These are phyloP conservation scores for Podaxis sp. DNA, from an alignment of 768 basidiomycete genomes.

Conservation along the genomic window DNA sequence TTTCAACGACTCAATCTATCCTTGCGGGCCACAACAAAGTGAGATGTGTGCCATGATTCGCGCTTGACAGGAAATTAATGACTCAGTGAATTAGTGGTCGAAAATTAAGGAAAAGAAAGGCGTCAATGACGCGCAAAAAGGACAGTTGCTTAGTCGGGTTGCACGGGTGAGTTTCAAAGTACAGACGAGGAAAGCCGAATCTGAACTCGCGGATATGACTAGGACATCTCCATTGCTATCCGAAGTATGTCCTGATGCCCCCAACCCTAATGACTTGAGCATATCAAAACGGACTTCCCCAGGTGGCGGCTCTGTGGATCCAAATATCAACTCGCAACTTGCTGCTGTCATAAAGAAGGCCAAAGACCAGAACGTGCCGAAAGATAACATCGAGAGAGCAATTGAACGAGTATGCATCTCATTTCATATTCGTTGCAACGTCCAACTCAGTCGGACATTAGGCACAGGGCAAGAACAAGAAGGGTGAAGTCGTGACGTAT, in stretches of 20 bases:
- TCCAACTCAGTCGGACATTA: conserved; percentile 3
- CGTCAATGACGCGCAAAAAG: conserved; percentile 59
- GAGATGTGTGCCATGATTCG: conserved; percentile 7
- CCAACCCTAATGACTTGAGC: conserved; percentile 8
- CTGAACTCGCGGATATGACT: neutral
- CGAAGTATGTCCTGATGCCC: conserved; percentile 42
- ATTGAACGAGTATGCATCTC: conserved; percentile 46
- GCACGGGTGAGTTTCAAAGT: conserved; percentile 43
- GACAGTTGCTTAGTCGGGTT: conserved; percentile 54
- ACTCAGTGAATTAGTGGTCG: conserved; percentile 52
- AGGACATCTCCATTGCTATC: conserved; percentile 67
- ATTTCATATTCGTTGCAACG: neutral
- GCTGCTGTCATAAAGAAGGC: conserved; percentile 55
- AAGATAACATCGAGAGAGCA: conserved; percentile 66
- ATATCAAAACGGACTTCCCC: neutral
- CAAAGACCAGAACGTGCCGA: conserved; percentile 61
- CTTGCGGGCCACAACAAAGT: conserved; percentile 46
- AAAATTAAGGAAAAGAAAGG: conserved; percentile 77
- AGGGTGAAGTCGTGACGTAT: conserved; percentile 51
- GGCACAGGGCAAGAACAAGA: conserved; percentile 46
- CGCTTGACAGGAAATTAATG: neutral
- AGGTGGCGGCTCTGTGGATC: conserved; percentile 61
- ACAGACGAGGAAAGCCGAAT: neutral
- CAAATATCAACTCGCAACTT: conserved; percentile 52
- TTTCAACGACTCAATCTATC: conserved; percentile 20